A percentile compares a stretch with the other conserved stretches of the same genome.
Evolutionary conservation across 2,329 filamentous ascomycete genomes (phyloP).

Genomic region (Microdochium bolleyi): DNA sequence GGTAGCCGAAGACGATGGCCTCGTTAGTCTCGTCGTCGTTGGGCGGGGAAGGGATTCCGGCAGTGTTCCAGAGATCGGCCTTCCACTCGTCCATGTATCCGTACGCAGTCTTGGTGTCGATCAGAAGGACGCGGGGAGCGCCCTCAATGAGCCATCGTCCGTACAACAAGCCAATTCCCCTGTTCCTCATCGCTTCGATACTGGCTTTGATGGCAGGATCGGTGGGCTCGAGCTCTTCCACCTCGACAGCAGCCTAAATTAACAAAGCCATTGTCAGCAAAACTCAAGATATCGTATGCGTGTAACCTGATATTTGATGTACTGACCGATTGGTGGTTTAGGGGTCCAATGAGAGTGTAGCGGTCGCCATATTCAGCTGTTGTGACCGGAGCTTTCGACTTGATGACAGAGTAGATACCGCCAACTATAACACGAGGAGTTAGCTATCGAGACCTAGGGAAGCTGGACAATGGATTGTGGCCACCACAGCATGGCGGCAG

Average conservation of each 20-base stretch:
- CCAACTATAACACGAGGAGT: constrained; percentile 53
- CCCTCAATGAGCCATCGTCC: constrained; percentile 97
- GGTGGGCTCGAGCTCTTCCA: constrained; percentile 83
- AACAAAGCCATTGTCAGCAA: not conserved
- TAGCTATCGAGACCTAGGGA: too few relatives aligned
- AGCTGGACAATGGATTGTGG: too few relatives aligned
- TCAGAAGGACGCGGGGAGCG: constrained; percentile 84
- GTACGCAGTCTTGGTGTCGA: constrained; percentile 93
- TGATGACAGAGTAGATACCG: constrained; percentile 98
- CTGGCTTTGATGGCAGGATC: constrained; percentile 72
- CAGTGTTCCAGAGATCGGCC: constrained; percentile 84
- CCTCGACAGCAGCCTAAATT: constrained; percentile 83
- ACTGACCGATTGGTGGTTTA: constrained; percentile 82
- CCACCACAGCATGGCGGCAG: not conserved
- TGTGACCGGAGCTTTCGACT: constrained; percentile 96
- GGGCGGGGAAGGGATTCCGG: constrained; percentile 88
- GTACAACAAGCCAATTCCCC: constrained; percentile 84
- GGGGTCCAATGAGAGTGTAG: constrained; percentile 90
- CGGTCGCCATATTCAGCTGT: constrained; percentile 97
- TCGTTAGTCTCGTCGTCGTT: constrained; percentile 95
- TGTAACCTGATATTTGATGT: not conserved
- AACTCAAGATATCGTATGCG: not conserved
- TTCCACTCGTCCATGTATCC: constrained; percentile 94
- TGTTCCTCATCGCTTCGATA: constrained; percentile 86
- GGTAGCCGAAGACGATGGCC: constrained; percentile 92